A percentile compares a stretch with the other conserved stretches of the same genome.
phyloP scores from a whole-genome alignment of 1,284 basidiomycete genomes.

The Ustilago sp. region DNA sequence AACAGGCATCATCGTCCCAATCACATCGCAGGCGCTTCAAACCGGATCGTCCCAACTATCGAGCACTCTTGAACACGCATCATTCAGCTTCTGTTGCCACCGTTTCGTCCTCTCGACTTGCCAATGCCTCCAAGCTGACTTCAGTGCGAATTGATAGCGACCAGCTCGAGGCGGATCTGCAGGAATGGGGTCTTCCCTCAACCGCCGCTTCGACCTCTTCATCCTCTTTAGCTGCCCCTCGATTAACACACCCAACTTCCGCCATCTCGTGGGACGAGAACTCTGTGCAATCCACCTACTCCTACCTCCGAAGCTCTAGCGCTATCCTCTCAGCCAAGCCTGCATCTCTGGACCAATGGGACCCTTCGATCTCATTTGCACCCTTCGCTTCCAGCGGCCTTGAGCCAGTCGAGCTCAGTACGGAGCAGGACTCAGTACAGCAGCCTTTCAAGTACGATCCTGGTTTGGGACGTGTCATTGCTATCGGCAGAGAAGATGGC shows the following conservation, averaged over 20 bases:
- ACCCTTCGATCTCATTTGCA: slow-evolving; percentile 44
- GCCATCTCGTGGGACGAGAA: slow-evolving; percentile 50
- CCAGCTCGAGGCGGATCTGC: slow-evolving; percentile 29
- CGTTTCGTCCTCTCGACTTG: slow-evolving; percentile 3
- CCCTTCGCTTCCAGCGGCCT: slow-evolving; percentile 31
- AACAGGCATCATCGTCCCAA: slow-evolving; percentile 2
- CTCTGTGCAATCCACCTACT: slow-evolving; percentile 26
- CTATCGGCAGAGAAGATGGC: slow-evolving; percentile 38
- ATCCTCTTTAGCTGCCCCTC: slow-evolving; percentile 1
- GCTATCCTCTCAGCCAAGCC: not conserved
- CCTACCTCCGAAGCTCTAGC: not conserved
- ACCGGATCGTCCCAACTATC: slow-evolving; percentile 39
- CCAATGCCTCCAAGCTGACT: not conserved
- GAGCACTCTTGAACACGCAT: slow-evolving; percentile 20
- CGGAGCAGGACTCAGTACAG: not conserved
- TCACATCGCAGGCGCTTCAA: slow-evolving; percentile 22
- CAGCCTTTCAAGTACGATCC: slow-evolving; percentile 27
- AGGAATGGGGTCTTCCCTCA: slow-evolving; percentile 41
- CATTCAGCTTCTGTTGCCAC: not conserved
- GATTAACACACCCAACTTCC: slow-evolving; percentile 22
- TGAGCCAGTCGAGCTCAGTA: slow-evolving; percentile 1
- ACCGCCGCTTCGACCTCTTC: not conserved
- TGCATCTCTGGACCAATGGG: slow-evolving; percentile 36
- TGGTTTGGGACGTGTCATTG: slow-evolving; percentile 31
- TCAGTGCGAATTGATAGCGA: slow-evolving; percentile 7